Evolutionary conservation across 2,329 filamentous ascomycete species (phyloP), one percentile per base, ranked within the genome.

Genomic region (Aspergillus hiratsukae): DNA sequence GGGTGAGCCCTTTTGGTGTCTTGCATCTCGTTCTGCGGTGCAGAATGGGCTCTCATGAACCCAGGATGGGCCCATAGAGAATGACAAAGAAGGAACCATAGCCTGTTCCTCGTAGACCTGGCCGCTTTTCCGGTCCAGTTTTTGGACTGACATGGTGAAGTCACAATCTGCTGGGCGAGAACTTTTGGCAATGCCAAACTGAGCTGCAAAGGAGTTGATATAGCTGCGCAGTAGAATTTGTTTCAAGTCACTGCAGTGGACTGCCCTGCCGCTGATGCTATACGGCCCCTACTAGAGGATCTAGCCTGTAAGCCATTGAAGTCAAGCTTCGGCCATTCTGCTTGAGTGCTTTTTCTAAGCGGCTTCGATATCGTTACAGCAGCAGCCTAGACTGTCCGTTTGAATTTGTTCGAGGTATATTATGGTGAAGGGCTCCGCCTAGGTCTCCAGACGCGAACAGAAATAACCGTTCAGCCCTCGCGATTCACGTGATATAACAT

Each of bases 31-130:
- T 7, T 64, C 64, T 17, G 57, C 37, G 1, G 69, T 65, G 10
- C 74, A 54, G 49, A 69, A 75, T 2, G 74, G 74, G 1, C 69
- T 69, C 35, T 76, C 72, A 56, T 73, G 72, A 19, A 70, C 67
- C 75, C 75, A 76, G 40, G 67, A 63, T 23, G 70, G 59, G 2
- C 72, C 72, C 29, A 61, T 60, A 2, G 58, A 49, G 57, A 51
- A 55, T 41, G 49, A 53, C 41, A n/a, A 23, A 9, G 53, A 35
- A 1, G 53, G 55, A 1, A 40, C 23, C 3, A 51, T 55, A n/a
- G 45, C 49, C 6, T 21, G 51, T 31, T 65, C 58, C 4, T 51
- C 49, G 49, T 63, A 65, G 17, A 58, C 56, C 21, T 62, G 62
- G 43, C 63, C 62, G 25, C 46, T 58, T 14, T n/a, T 27, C 3